phyloP scores from a whole-genome alignment of 495 filamentous ascomycete genomes.

The Platismatia glauca region DNA sequence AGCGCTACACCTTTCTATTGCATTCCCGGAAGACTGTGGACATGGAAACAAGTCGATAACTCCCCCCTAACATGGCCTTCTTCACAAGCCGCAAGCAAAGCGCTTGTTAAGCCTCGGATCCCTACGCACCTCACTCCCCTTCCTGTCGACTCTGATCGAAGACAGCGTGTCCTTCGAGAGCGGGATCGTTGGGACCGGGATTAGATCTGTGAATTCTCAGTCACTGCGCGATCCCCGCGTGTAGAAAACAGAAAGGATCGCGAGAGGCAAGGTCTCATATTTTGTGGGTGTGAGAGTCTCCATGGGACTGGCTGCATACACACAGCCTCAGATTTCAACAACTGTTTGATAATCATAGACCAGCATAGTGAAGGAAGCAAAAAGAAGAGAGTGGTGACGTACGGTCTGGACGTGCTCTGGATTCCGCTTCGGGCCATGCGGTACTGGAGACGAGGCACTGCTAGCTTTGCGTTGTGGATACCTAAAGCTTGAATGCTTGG shows the following conservation, averaged over 20 bases:
- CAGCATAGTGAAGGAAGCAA: neutral
- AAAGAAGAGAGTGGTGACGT: neutral
- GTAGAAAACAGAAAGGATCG: neutral
- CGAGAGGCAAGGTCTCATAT: constrained; percentile 4
- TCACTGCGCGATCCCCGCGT: neutral
- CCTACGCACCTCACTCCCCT: neutral
- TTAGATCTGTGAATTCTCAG: neutral
- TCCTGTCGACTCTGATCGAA: neutral
- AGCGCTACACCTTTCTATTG: too few species aligned
- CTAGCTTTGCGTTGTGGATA: neutral
- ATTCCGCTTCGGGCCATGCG: neutral
- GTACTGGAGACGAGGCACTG: neutral
- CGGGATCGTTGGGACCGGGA: neutral
- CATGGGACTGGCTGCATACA: constrained; percentile 10
- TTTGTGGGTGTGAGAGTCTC: constrained; percentile 16
- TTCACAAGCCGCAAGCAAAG: neutral
- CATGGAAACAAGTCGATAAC: too few species aligned
- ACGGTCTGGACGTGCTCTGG: neutral
- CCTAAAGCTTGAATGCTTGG: neutral
- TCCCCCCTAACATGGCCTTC: too few species aligned
- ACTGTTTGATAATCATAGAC: constrained; percentile 14
- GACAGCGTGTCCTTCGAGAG: neutral
- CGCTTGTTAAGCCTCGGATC: neutral
- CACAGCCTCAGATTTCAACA: constrained; percentile 19
- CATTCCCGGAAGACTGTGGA: too few species aligned